These are phyloP conservation scores for Scalesia atractyloides DNA, from an alignment of 129 eudicot genomes.

Conservation along the genomic window DNA sequence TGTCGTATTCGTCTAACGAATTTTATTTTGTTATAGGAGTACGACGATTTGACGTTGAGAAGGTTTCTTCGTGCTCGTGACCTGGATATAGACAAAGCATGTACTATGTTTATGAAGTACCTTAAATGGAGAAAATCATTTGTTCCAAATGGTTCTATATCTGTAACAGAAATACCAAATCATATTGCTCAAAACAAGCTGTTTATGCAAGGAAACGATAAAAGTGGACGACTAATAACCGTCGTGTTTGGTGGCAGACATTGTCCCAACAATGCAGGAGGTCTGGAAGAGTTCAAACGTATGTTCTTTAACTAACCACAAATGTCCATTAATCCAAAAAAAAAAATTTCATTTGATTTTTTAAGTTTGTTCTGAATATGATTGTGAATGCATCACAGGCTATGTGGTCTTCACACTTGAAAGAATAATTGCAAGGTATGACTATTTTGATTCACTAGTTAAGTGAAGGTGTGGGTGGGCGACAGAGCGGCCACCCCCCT, in stretches of 20 bases:
- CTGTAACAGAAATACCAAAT: constrained; percentile 54
- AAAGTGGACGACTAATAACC: constrained; percentile 59
- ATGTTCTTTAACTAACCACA: constrained; percentile 21
- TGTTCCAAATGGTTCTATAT: constrained; percentile 66
- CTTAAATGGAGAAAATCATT: constrained; percentile 58
- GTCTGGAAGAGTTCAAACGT: constrained; percentile 71
- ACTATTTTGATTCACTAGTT: constrained; percentile 3
- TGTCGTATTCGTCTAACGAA: not conserved
- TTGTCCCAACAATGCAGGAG: constrained; percentile 43
- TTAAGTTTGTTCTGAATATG: not conserved
- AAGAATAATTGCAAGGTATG: constrained; percentile 64
- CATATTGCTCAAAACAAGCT: constrained; percentile 67
- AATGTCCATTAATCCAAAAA: not conserved
- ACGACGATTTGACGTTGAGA: constrained; percentile 62
- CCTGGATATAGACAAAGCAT: constrained; percentile 65
- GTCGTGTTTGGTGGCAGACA: constrained; percentile 55
- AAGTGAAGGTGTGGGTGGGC: too few relatives aligned
- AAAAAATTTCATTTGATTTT: not conserved
- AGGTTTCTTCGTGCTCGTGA: constrained; percentile 94
- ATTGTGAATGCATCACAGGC: constrained; percentile 45
- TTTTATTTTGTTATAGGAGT: constrained; percentile 49
- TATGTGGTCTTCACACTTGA: constrained; percentile 67
- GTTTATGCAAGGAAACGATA: constrained; percentile 71
- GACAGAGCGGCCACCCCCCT: too few relatives aligned
- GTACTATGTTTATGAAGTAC: constrained; percentile 64